Evolutionary conservation across 2,329 filamentous ascomycete species (phyloP).

Genomic region (Ophiostoma pallidulum): DNA sequence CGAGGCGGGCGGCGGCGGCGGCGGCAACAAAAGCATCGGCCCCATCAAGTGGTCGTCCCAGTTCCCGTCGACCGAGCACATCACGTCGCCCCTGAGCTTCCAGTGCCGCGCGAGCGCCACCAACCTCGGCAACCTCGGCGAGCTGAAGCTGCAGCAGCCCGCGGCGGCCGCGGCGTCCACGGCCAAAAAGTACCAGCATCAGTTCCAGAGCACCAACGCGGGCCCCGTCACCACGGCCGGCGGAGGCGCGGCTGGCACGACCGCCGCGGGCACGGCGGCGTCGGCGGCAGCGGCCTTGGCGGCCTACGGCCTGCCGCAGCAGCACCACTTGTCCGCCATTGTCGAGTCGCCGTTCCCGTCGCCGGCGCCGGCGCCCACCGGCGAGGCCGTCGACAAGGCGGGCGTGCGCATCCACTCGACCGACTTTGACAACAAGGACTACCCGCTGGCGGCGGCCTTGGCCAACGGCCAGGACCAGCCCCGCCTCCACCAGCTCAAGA

Average conservation of each 20-base stretch:
- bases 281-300: neutral
- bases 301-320: neutral
- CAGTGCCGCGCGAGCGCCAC: slow-evolving; percentile 7
- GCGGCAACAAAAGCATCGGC: neutral
- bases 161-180: neutral
- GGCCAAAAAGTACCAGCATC: slow-evolving; percentile 1
- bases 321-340: slow-evolving; percentile 10
- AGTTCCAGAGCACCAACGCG: neutral
- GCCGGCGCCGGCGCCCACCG: neutral
- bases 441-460: neutral
- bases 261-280: neutral
- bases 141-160: neutral
- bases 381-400: neutral
- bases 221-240: neutral
- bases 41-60: neutral
- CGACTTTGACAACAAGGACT: neutral
- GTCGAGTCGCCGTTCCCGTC: slow-evolving; percentile 20
- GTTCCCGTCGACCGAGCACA: slow-evolving; percentile 4
- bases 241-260: neutral
- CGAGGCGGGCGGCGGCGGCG: slow-evolving; percentile 12
- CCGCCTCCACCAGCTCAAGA: slow-evolving; percentile 18
- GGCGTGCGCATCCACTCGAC: slow-evolving; percentile 6
- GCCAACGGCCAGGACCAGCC: neutral
- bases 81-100: slow-evolving; percentile 10
- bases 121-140: neutral